Base-by-base conservation (phyloP, 2,329 filamentous ascomycete species). In the Stagonosporopsis chrysanthemi region DNA sequence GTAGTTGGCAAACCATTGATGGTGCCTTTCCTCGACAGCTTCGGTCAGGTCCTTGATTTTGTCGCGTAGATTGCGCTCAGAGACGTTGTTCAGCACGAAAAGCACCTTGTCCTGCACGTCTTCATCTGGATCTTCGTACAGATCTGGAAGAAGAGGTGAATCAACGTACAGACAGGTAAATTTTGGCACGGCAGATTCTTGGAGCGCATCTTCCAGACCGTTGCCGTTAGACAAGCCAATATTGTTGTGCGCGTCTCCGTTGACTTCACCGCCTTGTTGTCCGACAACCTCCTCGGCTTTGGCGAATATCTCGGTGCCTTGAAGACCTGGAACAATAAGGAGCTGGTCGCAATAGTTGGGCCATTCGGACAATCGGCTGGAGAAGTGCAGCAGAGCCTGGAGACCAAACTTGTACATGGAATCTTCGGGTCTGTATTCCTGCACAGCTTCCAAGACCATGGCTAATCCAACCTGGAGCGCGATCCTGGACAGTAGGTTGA, bases 381-480 rank as follows among this genome's bases (percentile, higher is more conserved):
- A 88, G 51, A 98, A 85, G 75, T 98, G 92, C 74, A 97, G 89
- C 58, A 99, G 84, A 15, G 95, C 95, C 74, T 99, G 95, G 12
- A 99, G 84, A 11, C 96, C 95, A 73, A 99, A 99, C 70, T 97
- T 97, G 81, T 95, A 98, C 95, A 99, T 98, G 1, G 91, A 88
- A 59, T 93, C 88, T 29, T 96, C 90, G 0, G 90, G 87, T 29
- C 84, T 80, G 69, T 95, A 91, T 62, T 97, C 92, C 63, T 91
- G 86, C 23, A 99, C 92, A 12, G 95, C 92, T 75, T 99, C 93
- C n/a, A 98, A 82, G 62, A 99, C 96, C 92, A 99, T 97, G 15
- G 91, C 92, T 15, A 98, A 82, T n/a, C 91, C 95, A 54, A 97
- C 92, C 72, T 97, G 92, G 31, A 98, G 86, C 3, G 95, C 92